Percentiles rank a stretch among this genome's conserved stretches.
phyloP scores from a whole-genome alignment of 176 grass and related monocot species.

The Cymbopogon citratus region DNA sequence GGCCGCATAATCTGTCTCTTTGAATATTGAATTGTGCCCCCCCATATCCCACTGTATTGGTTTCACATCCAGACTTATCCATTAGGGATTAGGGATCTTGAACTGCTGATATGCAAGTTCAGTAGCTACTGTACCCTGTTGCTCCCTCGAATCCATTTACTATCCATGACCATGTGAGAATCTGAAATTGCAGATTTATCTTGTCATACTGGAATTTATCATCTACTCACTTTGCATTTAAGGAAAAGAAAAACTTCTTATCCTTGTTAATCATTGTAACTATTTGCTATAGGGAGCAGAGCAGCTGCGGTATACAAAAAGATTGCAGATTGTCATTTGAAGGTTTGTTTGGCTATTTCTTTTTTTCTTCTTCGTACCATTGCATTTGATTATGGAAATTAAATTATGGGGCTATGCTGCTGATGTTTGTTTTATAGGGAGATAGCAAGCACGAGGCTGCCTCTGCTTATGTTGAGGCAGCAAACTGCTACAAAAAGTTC shows the following conservation, averaged over 20 bases:
- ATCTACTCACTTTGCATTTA: not conserved
- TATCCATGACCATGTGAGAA: not conserved
- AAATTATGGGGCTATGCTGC: not conserved
- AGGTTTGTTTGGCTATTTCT: not conserved
- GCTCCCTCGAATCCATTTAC: not conserved
- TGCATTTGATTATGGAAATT: not conserved
- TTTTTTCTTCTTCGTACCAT: not conserved
- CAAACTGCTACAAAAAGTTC: conserved; percentile 89
- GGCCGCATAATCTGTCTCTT: not conserved
- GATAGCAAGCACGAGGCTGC: conserved; percentile 82
- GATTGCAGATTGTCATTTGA: conserved; percentile 4
- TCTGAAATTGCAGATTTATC: not conserved
- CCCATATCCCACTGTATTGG: not conserved
- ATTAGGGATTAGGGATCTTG: not conserved
- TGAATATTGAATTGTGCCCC: not conserved
- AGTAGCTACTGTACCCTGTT: not conserved
- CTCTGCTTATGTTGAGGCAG: conserved; percentile 66
- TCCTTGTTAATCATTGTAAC: not conserved
- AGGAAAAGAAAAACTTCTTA: not conserved
- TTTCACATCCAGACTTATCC: not conserved
- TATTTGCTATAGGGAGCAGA: conserved; percentile 7
- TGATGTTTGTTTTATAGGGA: conserved; percentile 32
- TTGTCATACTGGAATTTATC: not conserved
- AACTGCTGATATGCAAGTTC: not conserved
- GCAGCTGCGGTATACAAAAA: conserved; percentile 1